Evolutionary conservation across 2,329 filamentous ascomycete species (phyloP).

Genomic region (Teratosphaeria zuluensis): DNA sequence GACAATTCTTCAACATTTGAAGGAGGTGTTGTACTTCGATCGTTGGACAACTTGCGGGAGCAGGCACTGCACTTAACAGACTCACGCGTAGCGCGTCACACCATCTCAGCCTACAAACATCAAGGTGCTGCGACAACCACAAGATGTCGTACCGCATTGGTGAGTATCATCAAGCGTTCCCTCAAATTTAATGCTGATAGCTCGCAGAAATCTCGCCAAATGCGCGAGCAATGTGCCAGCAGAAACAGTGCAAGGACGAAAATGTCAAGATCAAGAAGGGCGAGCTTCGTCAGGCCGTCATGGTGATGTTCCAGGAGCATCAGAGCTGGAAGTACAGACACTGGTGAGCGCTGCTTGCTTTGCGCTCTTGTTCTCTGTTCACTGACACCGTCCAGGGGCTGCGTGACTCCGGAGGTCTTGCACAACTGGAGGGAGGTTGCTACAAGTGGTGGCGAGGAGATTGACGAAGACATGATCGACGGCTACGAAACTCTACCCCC

Average conservation of each 20-base stretch:
- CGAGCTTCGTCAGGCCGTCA: constrained; percentile 65
- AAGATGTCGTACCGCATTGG: constrained; percentile 21
- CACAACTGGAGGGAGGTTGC: constrained; percentile 52
- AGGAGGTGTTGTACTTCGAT: neutral
- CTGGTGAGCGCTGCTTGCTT: constrained; percentile 51
- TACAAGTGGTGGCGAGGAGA: constrained; percentile 21
- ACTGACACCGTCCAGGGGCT: constrained; percentile 55
- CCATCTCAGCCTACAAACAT: neutral
- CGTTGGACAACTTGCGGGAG: neutral
- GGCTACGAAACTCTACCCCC: constrained; percentile 68
- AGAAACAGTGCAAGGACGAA: constrained; percentile 61
- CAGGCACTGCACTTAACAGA: neutral
- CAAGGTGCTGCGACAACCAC: neutral
- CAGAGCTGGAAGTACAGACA: constrained; percentile 71
- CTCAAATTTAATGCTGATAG: neutral
- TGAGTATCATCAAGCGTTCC: constrained; percentile 4
- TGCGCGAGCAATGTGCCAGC: constrained; percentile 65
- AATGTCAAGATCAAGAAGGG: constrained; percentile 67
- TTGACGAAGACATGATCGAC: constrained; percentile 60
- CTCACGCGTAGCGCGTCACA: neutral
- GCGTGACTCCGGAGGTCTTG: constrained; percentile 68
- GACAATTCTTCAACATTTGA: too few relatives aligned
- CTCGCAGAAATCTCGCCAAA: constrained; percentile 57
- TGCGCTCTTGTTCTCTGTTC: neutral
- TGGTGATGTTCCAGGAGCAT: constrained; percentile 53